Evolutionary conservation across 768 basidiomycete genomes (phyloP).

Genomic region (Boletus insuetus): DNA sequence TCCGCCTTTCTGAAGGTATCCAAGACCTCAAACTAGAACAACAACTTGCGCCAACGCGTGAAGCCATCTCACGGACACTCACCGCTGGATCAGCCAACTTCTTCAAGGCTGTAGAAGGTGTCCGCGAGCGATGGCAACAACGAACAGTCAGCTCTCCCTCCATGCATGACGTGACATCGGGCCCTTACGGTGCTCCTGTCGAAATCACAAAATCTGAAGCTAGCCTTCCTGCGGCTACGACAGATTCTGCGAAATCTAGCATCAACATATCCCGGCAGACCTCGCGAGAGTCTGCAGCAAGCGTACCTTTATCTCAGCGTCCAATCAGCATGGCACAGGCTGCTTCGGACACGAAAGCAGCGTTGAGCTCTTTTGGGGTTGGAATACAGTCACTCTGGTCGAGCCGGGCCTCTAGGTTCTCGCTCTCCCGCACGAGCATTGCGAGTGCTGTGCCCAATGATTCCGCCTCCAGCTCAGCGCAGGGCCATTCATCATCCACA

Average conservation of each 20-base stretch:
- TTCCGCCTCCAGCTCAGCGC: constrained; percentile 13
- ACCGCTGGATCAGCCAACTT: constrained; percentile 73
- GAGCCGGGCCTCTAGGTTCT: constrained; percentile 38
- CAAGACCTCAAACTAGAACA: constrained; percentile 93
- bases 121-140: constrained; percentile 68
- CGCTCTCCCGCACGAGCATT: constrained; percentile 37
- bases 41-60: constrained; percentile 89
- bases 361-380: constrained; percentile 40
- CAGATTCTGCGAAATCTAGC: constrained; percentile 16
- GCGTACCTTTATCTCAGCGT: constrained; percentile 12
- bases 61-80: constrained; percentile 80
- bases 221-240: constrained; percentile 6
- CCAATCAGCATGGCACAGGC: constrained; percentile 32
- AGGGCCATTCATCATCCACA: not conserved
- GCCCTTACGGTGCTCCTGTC: constrained; percentile 21
- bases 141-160: constrained; percentile 32
- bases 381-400: constrained; percentile 51
- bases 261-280: constrained; percentile 17
- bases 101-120: constrained; percentile 88
- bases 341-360: constrained; percentile 33
- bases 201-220: constrained; percentile 32
- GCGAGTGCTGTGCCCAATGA: constrained; percentile 26
- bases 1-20: constrained; percentile 89
- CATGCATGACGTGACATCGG: constrained; percentile 20
- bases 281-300: constrained; percentile 27